Evolutionary conservation across 495 filamentous ascomycete species (phyloP).

Genomic region (Xylaria acuta): DNA sequence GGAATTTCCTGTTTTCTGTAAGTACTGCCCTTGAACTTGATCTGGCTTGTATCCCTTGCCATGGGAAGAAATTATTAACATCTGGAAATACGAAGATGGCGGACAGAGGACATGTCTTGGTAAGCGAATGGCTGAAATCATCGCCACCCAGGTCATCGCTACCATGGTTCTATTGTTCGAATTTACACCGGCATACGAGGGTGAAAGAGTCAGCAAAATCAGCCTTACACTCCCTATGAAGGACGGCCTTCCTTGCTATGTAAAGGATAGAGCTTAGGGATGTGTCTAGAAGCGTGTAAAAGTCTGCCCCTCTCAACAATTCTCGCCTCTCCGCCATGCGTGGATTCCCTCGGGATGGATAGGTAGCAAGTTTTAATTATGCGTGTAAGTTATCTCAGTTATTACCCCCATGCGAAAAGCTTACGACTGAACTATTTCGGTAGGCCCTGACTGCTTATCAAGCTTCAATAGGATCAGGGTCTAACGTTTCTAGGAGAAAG

Average conservation of each 20-base stretch:
- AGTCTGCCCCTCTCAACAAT: neutral
- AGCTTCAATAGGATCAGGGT: neutral
- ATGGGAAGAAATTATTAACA: neutral
- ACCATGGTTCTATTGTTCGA: conserved; percentile 55
- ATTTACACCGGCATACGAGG: conserved; percentile 49
- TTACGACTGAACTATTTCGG: neutral
- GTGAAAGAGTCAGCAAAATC: conserved; percentile 59
- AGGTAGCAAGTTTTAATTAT: neutral
- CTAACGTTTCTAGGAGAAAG: neutral
- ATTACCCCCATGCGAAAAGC: neutral
- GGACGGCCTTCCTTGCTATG: conserved; percentile 58
- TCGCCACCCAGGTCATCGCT: conserved; percentile 60
- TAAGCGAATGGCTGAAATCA: conserved; percentile 64
- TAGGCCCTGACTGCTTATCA: neutral
- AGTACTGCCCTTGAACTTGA: neutral
- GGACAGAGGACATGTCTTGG: conserved; percentile 63
- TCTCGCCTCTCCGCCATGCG: neutral
- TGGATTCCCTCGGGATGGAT: neutral
- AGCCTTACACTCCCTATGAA: conserved; percentile 68
- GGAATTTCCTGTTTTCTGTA: conserved; percentile 64
- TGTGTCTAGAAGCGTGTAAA: neutral
- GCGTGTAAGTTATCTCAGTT: neutral
- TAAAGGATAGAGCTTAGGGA: conserved; percentile 31
- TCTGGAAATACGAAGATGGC: conserved; percentile 47
- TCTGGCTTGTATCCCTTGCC: neutral